These are phyloP conservation scores for Rhynchosporium agropyri DNA, from an alignment of 2,329 filamentous ascomycete species.

Conservation along the genomic window DNA sequence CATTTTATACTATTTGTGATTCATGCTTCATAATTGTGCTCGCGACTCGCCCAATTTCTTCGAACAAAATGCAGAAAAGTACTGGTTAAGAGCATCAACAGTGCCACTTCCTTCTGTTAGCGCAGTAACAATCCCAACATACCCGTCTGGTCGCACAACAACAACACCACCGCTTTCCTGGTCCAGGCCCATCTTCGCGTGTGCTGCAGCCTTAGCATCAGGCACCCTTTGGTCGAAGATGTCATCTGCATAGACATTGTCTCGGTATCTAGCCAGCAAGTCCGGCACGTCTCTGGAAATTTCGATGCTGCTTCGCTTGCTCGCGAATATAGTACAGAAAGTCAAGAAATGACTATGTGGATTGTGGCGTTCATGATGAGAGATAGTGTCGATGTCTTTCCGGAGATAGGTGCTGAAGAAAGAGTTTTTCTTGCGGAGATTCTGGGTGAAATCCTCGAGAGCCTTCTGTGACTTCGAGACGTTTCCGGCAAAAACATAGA, in stretches of 20 bases:
- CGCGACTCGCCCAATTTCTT: constrained; percentile 54
- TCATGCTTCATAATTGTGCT: constrained; percentile 45
- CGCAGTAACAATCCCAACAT: constrained; percentile 75
- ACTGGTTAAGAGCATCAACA: constrained; percentile 78
- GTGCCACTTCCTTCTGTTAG: constrained; percentile 78
- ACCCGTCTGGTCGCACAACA: constrained; percentile 84
- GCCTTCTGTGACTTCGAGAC: constrained; percentile 62
- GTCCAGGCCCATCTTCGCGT: constrained; percentile 83
- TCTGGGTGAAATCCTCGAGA: constrained; percentile 68
- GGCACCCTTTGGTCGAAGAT: constrained; percentile 71
- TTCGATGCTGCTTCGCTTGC: constrained; percentile 68
- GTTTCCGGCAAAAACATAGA: constrained; percentile 83
- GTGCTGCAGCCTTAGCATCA: constrained; percentile 71
- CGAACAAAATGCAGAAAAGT: constrained; percentile 74
- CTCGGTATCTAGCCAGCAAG: constrained; percentile 72
- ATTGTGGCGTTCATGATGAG: constrained; percentile 80
- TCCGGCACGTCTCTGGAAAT: constrained; percentile 71
- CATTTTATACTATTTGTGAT: neutral
- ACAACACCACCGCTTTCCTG: constrained; percentile 76
- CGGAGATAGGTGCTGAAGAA: constrained; percentile 72
- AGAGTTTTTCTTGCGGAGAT: constrained; percentile 65
- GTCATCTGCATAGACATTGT: constrained; percentile 87
- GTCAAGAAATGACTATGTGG: constrained; percentile 85
- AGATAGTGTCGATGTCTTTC: constrained; percentile 62
- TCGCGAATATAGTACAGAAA: constrained; percentile 74